Percentiles rank a stretch among this genome's conserved stretches.
These are phyloP conservation scores for Exutisphaerella laricina DNA, from an alignment of 2,329 filamentous ascomycete species.

Conservation along the genomic window DNA sequence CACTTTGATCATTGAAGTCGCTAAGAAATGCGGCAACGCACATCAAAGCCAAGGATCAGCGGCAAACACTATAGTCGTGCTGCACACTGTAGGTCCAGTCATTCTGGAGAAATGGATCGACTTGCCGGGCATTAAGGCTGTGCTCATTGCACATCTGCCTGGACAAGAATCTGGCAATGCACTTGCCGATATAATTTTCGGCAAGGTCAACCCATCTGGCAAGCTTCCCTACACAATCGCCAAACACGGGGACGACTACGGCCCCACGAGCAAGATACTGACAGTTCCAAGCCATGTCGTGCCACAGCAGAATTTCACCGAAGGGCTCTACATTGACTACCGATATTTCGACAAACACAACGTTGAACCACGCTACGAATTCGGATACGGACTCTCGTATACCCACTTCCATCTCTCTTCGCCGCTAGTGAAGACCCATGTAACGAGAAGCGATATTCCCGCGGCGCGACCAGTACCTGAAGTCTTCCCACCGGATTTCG, in stretches of 20 bases:
- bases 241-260: conserved; percentile 68
- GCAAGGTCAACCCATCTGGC: conserved; percentile 71
- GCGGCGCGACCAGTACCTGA: conserved; percentile 34
- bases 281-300: conserved; percentile 63
- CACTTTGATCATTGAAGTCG: conserved; percentile 65
- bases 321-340: conserved; percentile 86
- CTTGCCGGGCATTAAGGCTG: conserved; percentile 67
- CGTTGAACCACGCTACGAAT: conserved; percentile 73
- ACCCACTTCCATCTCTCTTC: conserved; percentile 63
- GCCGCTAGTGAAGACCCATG: conserved; percentile 41
- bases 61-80: conserved; percentile 71
- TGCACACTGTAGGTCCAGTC: conserved; percentile 81
- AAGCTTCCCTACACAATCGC: conserved; percentile 84
- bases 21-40: conserved; percentile 55
- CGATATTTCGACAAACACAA: conserved; percentile 74
- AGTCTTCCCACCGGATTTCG: conserved; percentile 51
- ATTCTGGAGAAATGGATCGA: conserved; percentile 76
- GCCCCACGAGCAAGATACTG: conserved; percentile 62
- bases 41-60: conserved; percentile 37
- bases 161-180: conserved; percentile 83
- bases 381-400: conserved; percentile 81
- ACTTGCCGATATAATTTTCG: conserved; percentile 72
- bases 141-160: conserved; percentile 78
- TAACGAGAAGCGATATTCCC: conserved; percentile 25
- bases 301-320: conserved; percentile 76